Conservation (phyloP, 148 eudicot species). For the Polygonum aviculare region DNA sequence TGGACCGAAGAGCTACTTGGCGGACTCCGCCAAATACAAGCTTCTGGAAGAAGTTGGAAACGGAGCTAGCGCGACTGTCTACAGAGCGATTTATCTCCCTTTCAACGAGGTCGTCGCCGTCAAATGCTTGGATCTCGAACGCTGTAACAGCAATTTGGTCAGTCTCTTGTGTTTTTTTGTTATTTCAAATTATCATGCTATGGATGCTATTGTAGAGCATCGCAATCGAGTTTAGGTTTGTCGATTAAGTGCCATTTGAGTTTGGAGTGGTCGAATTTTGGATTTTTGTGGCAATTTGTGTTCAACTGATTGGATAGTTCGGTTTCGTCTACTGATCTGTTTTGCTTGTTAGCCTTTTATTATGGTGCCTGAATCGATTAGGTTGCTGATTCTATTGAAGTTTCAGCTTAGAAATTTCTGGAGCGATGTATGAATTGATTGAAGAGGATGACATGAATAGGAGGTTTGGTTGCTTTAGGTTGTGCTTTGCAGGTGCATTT, state of each 20-base stretch:
- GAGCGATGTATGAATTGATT: background rate
- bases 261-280: background rate
- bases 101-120: constrained; percentile 76
- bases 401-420: background rate
- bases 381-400: background rate
- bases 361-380: background rate
- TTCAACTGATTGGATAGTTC: background rate
- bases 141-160: constrained; percentile 86
- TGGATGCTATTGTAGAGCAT: background rate
- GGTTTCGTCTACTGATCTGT: background rate
- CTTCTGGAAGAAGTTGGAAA: constrained; percentile 80
- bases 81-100: constrained; percentile 80
- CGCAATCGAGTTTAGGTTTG: background rate
- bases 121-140: constrained; percentile 98
- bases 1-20: constrained; percentile 42
- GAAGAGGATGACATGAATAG: background rate
- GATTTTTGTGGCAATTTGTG: background rate
- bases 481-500: background rate
- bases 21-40: constrained; percentile 48
- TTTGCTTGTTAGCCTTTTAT: background rate
- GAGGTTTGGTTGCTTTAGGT: background rate
- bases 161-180: constrained; percentile 1
- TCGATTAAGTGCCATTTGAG: background rate
- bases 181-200: background rate
- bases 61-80: constrained; percentile 92